Conservation (phyloP, 192 early-diverging fungal genomes). For the Coemansia aciculifera region DNA sequence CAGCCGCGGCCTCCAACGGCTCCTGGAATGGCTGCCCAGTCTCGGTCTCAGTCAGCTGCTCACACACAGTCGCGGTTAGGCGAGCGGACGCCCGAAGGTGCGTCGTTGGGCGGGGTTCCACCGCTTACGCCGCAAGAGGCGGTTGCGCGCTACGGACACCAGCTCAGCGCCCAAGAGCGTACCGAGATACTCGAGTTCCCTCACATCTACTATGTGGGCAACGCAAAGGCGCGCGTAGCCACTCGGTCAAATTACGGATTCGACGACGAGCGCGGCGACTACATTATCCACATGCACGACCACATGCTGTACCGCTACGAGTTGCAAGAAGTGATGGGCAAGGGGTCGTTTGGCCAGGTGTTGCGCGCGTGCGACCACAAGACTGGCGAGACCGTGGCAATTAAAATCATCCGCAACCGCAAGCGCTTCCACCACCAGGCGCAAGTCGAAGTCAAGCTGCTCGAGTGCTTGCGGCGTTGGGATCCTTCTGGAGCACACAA, state of each 20-base stretch:
- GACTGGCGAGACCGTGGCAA: conserved; percentile 77
- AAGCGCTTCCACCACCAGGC: conserved; percentile 96
- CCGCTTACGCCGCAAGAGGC: conserved; percentile 64
- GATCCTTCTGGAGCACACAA: conserved; percentile 79
- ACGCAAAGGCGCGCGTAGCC: conserved; percentile 58
- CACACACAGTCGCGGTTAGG: conserved; percentile 25
- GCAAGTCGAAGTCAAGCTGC: conserved; percentile 89
- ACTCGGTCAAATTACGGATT: conserved; percentile 50
- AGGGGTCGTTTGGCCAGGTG: conserved; percentile 95
- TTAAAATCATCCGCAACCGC: conserved; percentile 97
- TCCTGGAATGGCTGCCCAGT: background rate
- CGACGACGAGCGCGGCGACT: conserved; percentile 96
- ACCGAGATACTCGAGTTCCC: conserved; percentile 80
- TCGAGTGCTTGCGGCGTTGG: conserved; percentile 82
- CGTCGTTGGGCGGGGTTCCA: conserved; percentile 37
- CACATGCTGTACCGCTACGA: conserved; percentile 95
- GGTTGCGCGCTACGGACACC: conserved; percentile 65
- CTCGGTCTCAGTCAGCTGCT: conserved; percentile 25
- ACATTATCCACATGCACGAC: conserved; percentile 82
- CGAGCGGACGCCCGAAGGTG: conserved; percentile 23
- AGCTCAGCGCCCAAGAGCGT: conserved; percentile 84
- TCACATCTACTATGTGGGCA: conserved; percentile 89
- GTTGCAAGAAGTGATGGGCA: conserved; percentile 85
- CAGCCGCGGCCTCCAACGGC: conserved; percentile 15
- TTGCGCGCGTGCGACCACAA: conserved; percentile 94